A percentile compares a stretch with the other conserved stretches of the same genome.
These are phyloP conservation scores for Lablab purpureus DNA, from an alignment of 306 rosid genomes.

Conservation along the genomic window DNA sequence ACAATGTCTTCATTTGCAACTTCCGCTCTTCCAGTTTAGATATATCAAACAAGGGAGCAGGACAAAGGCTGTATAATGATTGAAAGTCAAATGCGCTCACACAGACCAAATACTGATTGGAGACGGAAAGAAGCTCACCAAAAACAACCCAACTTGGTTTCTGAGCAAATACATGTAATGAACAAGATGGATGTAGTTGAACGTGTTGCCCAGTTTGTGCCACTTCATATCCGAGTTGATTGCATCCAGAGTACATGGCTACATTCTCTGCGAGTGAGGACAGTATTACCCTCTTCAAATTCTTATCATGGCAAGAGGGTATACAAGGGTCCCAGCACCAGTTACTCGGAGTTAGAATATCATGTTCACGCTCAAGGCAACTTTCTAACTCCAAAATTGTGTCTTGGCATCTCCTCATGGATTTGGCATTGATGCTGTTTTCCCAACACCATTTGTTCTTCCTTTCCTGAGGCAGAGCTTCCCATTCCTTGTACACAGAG, in stretches of 20 bases:
- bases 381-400: constrained; percentile 72
- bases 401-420: constrained; percentile 92
- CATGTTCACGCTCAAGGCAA: constrained; percentile 77
- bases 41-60: constrained; percentile 74
- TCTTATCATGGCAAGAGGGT: constrained; percentile 60
- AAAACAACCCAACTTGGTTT: constrained; percentile 98
- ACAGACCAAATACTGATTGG: constrained; percentile 78
- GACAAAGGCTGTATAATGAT: constrained; percentile 57
- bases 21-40: constrained; percentile 63
- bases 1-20: constrained; percentile 64
- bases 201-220: constrained; percentile 76
- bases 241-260: constrained; percentile 88
- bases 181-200: constrained; percentile 92
- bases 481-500: constrained; percentile 90
- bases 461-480: constrained; percentile 60
- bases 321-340: constrained; percentile 78
- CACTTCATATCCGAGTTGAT: constrained; percentile 88
- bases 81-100: constrained; percentile 75
- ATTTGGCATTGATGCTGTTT: constrained; percentile 95
- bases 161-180: constrained; percentile 78
- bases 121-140: constrained; percentile 73
- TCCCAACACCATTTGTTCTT: constrained; percentile 88
- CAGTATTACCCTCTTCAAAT: constrained; percentile 73
- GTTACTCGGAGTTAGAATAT: constrained; percentile 58
- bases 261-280: constrained; percentile 89